Evolutionary conservation across 768 basidiomycete species (phyloP), one percentile per base, ranked within the genome.

Genomic region (Lyophyllum decastes): DNA sequence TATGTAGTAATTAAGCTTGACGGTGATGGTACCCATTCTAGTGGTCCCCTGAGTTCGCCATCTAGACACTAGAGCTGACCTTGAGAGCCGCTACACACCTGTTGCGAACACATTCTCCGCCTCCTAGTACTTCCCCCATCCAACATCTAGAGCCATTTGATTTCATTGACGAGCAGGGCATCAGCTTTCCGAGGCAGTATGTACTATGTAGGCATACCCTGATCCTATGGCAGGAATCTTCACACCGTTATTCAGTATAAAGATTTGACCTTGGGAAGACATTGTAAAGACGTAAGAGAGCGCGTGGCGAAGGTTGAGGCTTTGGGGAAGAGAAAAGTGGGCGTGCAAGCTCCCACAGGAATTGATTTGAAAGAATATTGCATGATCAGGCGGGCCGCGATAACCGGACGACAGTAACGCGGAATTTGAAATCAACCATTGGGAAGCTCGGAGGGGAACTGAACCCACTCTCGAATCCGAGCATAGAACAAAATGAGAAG

Each of bases 21-120:
- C 19, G 72, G 60, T 80, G 80, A 14, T 77, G 70, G 69, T 83
- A 84, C 5, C 81, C 82, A 38, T 54, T 60, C 71, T 81, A 54
- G 21, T 54, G 9, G 41, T 45, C 43, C 14, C 49, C 50, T n/a
- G 47, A 58, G 26, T n/a, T n/a, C 6, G 21, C 6, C 9, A 14
- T 14, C 3, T 34, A 8, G 34, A 19, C 8, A 24, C 26, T 24
- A 8, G 25, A 24, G 19, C 54, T 17, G 27, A 74, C 73, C 65
- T 79, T 66, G 16, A 77, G 59, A 11, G 75, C 73, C 24, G 69
- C 69, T 24, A 59, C 51, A 35, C 69, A 72, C 72, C 76, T 77
- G 11, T 75, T 62, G 33, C 70, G 65, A 10, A 78, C 78, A 22
- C 78, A 75, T 59, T 78, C 72, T 26, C 76, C 76, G 14, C 66